A percentile compares a stretch with the other conserved stretches of the same genome.
Evolutionary conservation across 2,329 filamentous ascomycete genomes (phyloP).

Genomic region (Ambrosiella xylebori): DNA sequence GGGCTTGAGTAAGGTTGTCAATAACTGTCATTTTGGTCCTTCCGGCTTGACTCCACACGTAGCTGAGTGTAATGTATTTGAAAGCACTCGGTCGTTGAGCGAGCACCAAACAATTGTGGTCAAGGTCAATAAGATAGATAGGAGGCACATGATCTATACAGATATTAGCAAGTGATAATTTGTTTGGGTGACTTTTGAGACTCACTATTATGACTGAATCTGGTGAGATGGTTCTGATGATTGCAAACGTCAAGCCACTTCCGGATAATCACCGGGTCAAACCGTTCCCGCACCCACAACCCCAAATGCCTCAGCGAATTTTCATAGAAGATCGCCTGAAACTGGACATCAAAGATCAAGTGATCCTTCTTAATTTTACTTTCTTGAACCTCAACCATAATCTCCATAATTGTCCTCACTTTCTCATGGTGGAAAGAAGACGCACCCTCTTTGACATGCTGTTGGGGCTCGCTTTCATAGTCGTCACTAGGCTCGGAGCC

Average conservation of each 20-base stretch:
- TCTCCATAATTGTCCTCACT: background rate
- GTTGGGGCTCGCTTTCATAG: too few species aligned
- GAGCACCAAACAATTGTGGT: background rate
- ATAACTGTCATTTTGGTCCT: slow-evolving; percentile 14
- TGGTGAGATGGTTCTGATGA: background rate
- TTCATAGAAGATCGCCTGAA: background rate
- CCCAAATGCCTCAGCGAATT: background rate
- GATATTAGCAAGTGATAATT: background rate
- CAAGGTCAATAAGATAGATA: background rate
- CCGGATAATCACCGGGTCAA: background rate
- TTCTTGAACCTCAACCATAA: background rate
- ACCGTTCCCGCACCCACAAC: background rate
- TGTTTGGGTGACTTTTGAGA: background rate
- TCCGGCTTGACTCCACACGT: slow-evolving; percentile 20
- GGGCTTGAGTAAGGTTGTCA: background rate
- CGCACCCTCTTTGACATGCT: too few species aligned
- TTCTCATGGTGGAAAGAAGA: background rate
- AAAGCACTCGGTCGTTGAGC: background rate
- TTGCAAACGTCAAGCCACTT: slow-evolving; percentile 3
- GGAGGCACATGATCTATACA: background rate
- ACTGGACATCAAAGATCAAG: slow-evolving; percentile 5
- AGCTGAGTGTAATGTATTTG: slow-evolving; percentile 27
- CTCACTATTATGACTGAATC: background rate
- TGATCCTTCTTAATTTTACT: background rate
- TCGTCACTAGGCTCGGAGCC: background rate